phyloP scores from a whole-genome alignment of 345 rosid species.

The Gossypium longicalyx region DNA sequence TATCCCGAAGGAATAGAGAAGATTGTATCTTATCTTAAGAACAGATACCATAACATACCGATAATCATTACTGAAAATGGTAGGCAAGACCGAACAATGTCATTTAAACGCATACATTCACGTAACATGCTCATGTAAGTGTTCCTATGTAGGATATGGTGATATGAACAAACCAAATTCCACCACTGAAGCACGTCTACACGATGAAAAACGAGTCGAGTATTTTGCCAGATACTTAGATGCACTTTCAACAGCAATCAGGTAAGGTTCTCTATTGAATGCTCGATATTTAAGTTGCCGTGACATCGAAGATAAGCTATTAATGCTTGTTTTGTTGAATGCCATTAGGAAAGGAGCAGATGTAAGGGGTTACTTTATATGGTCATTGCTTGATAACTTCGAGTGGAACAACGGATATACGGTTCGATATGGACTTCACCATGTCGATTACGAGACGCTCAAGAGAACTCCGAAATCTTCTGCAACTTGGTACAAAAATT shows the following conservation, averaged over 20 bases:
- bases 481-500: no score
- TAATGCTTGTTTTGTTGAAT: no score
- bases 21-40: conserved; percentile 38
- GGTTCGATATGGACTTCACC: no score
- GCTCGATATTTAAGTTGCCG: no score
- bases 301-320: no score
- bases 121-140: neutral
- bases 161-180: conserved; percentile 8
- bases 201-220: conserved; percentile 22
- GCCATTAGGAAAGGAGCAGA: no score
- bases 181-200: conserved; percentile 8
- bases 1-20: conserved; percentile 55
- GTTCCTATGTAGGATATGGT: conserved; percentile 25
- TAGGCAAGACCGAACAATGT: neutral
- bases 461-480: no score
- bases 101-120: neutral
- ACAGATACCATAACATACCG: conserved; percentile 45
- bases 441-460: no score
- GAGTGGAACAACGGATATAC: no score
- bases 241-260: conserved; percentile 18
- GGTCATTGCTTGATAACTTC: no score
- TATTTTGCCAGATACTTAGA: conserved; percentile 23
- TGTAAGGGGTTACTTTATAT: no score
- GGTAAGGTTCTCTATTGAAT: neutral
- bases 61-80: conserved; percentile 65